A percentile compares a stretch with the other conserved stretches of the same genome.
phyloP scores from a whole-genome alignment of 1,284 basidiomycete genomes.

The Testicularia cyperi region DNA sequence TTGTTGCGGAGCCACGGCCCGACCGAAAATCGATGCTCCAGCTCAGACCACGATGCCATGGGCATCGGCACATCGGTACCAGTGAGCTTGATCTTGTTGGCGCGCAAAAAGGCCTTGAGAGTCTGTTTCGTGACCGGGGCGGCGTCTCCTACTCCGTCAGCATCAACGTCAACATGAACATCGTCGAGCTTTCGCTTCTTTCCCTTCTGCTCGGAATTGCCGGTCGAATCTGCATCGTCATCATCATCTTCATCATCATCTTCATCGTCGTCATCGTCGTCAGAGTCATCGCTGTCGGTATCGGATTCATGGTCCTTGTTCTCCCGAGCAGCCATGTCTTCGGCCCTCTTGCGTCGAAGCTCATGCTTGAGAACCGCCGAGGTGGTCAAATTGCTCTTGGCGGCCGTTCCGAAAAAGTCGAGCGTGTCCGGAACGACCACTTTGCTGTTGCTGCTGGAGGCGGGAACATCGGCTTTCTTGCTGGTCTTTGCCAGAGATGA shows the following conservation, averaged over 20 bases:
- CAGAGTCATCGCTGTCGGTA: constrained; percentile 3
- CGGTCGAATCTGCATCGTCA: neutral
- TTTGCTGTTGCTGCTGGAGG: neutral
- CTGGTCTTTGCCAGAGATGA: too few species aligned
- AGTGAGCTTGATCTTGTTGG: constrained; percentile 57
- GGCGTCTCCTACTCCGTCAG: constrained; percentile 4
- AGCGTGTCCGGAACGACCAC: constrained; percentile 43
- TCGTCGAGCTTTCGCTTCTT: too few species aligned
- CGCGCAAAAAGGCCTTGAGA: constrained; percentile 44
- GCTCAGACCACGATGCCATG: constrained; percentile 55
- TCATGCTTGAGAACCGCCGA: constrained; percentile 29
- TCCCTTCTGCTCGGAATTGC: neutral
- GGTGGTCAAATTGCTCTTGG: constrained; percentile 62
- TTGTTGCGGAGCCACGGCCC: constrained; percentile 42
- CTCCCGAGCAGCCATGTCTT: too few species aligned
- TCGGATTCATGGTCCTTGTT: too few species aligned
- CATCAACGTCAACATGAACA: too few species aligned
- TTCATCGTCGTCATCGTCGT: constrained; percentile 7
- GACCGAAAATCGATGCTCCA: constrained; percentile 41
- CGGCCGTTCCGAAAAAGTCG: constrained; percentile 46
- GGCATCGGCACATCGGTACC: constrained; percentile 61
- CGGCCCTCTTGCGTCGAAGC: constrained; percentile 7
- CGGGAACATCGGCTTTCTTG: too few species aligned
- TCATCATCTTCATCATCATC: neutral
- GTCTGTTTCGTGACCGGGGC: constrained; percentile 41